A percentile compares a stretch with the other conserved stretches of the same genome.
These are phyloP conservation scores for Albatrellus ellisii DNA, from an alignment of 768 basidiomycete genomes.

Conservation along the genomic window DNA sequence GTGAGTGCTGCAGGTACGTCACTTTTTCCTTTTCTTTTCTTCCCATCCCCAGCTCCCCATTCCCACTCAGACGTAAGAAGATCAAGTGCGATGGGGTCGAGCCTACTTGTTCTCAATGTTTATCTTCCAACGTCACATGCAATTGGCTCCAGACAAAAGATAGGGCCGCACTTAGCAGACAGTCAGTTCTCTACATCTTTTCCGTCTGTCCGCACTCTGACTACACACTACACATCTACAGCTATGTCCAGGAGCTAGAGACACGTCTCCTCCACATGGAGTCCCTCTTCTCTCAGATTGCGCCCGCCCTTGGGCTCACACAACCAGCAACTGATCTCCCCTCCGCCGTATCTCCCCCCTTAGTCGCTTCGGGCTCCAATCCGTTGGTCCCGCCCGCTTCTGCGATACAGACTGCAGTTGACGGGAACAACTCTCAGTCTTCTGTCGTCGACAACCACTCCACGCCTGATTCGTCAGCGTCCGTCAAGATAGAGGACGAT, in stretches of 20 bases:
- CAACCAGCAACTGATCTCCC: too few species aligned
- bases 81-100: slow-evolving; percentile 88
- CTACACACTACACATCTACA: slow-evolving; percentile 21
- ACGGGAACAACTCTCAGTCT: slow-evolving; percentile 9
- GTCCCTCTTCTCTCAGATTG: slow-evolving; percentile 68
- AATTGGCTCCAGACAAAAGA: slow-evolving; percentile 90
- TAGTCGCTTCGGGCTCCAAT: slow-evolving; percentile 5
- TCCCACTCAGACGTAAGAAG: slow-evolving; percentile 61
- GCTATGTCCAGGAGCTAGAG: slow-evolving; percentile 88
- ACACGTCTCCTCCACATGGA: slow-evolving; percentile 83
- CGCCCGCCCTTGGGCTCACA: slow-evolving; percentile 63
- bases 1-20: slow-evolving; percentile 75
- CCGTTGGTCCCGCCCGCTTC: slow-evolving; percentile 11
- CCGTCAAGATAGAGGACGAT: slow-evolving; percentile 56
- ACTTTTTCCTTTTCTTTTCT: slow-evolving; percentile 8
- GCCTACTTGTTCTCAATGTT: slow-evolving; percentile 76
- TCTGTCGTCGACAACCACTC: slow-evolving; percentile 15
- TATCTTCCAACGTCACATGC: slow-evolving; percentile 60
- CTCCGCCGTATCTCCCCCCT: slow-evolving; percentile 14
- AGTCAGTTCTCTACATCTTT: slow-evolving; percentile 39
- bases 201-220: slow-evolving; percentile 8
- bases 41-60: slow-evolving; percentile 13
- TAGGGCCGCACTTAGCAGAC: slow-evolving; percentile 78
- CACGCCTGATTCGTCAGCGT: slow-evolving; percentile 25
- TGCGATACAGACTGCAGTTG: slow-evolving; percentile 16